Base-by-base conservation (phyloP, 2,329 filamentous ascomycete genomes). In the Geosmithia morbida region DNA sequence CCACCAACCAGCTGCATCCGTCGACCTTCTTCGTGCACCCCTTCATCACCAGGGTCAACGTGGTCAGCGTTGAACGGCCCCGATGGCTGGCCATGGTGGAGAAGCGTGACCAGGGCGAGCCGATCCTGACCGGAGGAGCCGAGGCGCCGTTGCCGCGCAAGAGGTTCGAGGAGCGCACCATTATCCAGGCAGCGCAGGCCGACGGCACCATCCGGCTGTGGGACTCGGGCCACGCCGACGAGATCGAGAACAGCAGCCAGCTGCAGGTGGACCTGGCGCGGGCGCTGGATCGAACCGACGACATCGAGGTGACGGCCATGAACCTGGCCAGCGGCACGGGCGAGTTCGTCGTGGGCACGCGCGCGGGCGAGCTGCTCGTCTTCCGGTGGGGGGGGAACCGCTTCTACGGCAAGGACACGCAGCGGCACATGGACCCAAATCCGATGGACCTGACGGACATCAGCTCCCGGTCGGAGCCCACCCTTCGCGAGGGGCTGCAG, bases 61-160 rank as follows among this genome's bases (percentile, higher is more conserved):
- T 94, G n/a, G 75, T 86, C 10, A 75, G 78, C 13, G 70, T 97
- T 11, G 82, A 87, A 44, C 79, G 92, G 26, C 79, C 79, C 7
- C 76, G 82, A 52, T 98, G 92, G 92, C 74, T 97, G 14, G 86
- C 87, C 3, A 83, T 97, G 79, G 77, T 79, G n/a, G 92, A 97
- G 62, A 83, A 78, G 52, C 77, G 90, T 40, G 75, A 80, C 42
- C 81, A 85, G 55, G 89, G 89, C 1, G 88, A 89, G 41, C 74
- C 74, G 10, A 72, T 98, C 39, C 63, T 95, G 2, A 77, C 79
- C 52, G 92, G 92, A 48, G 92, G 92, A 7, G 83, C 81, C 2
- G 82, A 85, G 59, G 82, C 77, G 2, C 71, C 73, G 5, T 78
- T 80, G 52, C 78, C 81, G 7, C 68, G 86, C 41, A 85, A 87